Percentiles rank a stretch among this genome's conserved stretches.
Conservation (phyloP, 495 filamentous ascomycete species). For the Aspergillus ostianus region DNA sequence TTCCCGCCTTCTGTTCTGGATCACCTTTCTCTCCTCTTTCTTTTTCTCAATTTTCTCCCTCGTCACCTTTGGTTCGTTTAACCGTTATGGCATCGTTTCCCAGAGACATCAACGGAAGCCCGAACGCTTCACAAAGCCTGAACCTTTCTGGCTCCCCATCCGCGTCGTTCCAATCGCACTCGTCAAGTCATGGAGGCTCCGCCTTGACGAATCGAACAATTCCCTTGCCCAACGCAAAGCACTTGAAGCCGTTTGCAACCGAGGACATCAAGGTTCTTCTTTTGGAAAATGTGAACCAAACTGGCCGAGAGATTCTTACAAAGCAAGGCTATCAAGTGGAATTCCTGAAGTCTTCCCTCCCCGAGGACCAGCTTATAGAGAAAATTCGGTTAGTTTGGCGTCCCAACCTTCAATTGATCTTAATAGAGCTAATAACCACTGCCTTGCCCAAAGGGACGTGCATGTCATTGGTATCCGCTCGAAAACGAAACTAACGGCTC, state of each 20-base stretch:
- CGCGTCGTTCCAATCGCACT: conserved; percentile 62
- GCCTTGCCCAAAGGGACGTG: conserved; percentile 62
- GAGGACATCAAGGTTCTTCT: conserved; percentile 95
- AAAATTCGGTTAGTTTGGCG: conserved; percentile 77
- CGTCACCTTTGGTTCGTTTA: not conserved
- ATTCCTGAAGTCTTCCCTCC: conserved; percentile 79
- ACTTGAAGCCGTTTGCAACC: conserved; percentile 91
- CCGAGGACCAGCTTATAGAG: conserved; percentile 91
- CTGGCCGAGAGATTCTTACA: conserved; percentile 76
- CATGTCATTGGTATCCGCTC: conserved; percentile 98
- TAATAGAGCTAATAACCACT: not conserved
- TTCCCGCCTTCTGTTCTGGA: not conserved
- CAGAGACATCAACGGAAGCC: conserved; percentile 32
- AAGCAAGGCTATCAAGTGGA: conserved; percentile 96
- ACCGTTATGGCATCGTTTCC: conserved; percentile 19
- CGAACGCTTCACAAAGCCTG: conserved; percentile 51
- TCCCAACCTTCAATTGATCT: not conserved
- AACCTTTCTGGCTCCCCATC: conserved; percentile 61
- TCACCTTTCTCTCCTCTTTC: no score
- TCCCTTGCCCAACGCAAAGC: conserved; percentile 57
- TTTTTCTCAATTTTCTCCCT: no score
- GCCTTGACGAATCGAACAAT: conserved; percentile 28
- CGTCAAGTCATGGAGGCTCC: conserved; percentile 46
- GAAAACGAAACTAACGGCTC: conserved; percentile 89
- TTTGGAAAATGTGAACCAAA: conserved; percentile 93